phyloP scores from a whole-genome alignment of 108 stramenopile species.

The Skeletonema potamos region DNA sequence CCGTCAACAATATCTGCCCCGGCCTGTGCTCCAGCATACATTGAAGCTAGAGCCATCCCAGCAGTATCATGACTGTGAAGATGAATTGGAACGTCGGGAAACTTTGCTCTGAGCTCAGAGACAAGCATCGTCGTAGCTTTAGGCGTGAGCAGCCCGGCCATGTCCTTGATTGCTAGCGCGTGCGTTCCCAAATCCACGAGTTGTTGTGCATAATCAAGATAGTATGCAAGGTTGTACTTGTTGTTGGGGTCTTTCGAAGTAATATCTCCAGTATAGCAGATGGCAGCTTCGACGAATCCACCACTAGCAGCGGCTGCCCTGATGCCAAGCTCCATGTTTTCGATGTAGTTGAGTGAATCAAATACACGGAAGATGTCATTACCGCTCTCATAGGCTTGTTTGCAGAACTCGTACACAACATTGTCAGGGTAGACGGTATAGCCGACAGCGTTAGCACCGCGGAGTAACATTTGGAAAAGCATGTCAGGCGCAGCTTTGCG shows the following conservation, averaged over 20 bases:
- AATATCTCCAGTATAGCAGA: constrained; percentile 87
- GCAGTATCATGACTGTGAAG: constrained; percentile 88
- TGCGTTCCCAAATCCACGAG: constrained; percentile 69
- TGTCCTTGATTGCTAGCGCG: constrained; percentile 85
- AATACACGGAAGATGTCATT: constrained; percentile 90
- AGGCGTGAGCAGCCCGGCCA: constrained; percentile 88
- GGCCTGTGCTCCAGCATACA: constrained; percentile 68
- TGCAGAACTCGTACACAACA: constrained; percentile 81
- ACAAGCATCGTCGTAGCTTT: constrained; percentile 67
- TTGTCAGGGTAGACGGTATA: constrained; percentile 89
- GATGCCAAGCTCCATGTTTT: constrained; percentile 83
- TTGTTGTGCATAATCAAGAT: constrained; percentile 63
- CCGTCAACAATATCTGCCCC: constrained; percentile 85
- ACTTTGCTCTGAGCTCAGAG: constrained; percentile 54
- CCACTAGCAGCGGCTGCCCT: constrained; percentile 76
- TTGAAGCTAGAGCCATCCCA: constrained; percentile 78
- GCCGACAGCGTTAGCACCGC: constrained; percentile 87
- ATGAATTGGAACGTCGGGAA: constrained; percentile 85
- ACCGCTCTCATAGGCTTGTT: constrained; percentile 65
- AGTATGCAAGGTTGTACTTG: constrained; percentile 81
- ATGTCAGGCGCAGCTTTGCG: constrained; percentile 62
- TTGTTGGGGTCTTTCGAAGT: constrained; percentile 40
- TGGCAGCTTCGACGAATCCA: constrained; percentile 75
- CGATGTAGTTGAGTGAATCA: constrained; percentile 81
- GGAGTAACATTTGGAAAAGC: constrained; percentile 82